Percentiles rank a stretch among this genome's conserved stretches.
phyloP scores from a whole-genome alignment of 139 green algal genomes.

The Tetradesmus obliquus region DNA sequence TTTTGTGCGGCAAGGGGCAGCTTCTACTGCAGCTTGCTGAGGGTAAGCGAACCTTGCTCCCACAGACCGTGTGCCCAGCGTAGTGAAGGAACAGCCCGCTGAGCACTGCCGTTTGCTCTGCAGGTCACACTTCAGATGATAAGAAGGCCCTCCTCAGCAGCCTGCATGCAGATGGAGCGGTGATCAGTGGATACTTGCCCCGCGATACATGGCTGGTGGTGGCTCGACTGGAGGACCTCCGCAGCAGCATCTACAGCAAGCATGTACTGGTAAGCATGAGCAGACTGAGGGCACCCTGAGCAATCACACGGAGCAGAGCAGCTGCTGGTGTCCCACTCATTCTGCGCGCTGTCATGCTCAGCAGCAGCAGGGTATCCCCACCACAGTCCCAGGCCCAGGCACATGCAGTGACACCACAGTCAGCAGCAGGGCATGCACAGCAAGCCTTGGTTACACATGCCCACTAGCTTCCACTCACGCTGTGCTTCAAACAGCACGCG shows the following conservation, averaged over 20 bases:
- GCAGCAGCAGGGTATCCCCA: neutral
- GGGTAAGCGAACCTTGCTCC: neutral
- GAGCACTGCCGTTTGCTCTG: neutral
- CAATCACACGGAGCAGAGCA: neutral
- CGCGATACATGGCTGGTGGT: conserved; percentile 39
- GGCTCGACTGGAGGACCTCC: neutral
- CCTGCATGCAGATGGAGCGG: neutral
- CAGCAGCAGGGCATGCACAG: neutral
- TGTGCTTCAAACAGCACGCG: neutral
- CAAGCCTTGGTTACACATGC: neutral
- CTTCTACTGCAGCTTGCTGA: conserved; percentile 11
- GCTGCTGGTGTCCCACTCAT: neutral
- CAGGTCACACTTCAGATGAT: conserved; percentile 5
- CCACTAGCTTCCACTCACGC: neutral
- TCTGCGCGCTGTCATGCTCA: neutral
- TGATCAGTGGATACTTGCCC: conserved; percentile 35
- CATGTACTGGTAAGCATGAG: conserved; percentile 31
- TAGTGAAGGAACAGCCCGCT: neutral
- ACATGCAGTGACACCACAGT: neutral
- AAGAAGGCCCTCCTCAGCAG: neutral
- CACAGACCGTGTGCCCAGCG: neutral
- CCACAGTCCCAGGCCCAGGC: neutral
- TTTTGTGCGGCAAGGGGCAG: conserved; percentile 5
- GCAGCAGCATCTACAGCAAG: neutral
- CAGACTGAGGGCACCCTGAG: neutral